Evolutionary conservation across 345 rosid genomes (phyloP).

Genomic region (Gossypium sturtianum): DNA sequence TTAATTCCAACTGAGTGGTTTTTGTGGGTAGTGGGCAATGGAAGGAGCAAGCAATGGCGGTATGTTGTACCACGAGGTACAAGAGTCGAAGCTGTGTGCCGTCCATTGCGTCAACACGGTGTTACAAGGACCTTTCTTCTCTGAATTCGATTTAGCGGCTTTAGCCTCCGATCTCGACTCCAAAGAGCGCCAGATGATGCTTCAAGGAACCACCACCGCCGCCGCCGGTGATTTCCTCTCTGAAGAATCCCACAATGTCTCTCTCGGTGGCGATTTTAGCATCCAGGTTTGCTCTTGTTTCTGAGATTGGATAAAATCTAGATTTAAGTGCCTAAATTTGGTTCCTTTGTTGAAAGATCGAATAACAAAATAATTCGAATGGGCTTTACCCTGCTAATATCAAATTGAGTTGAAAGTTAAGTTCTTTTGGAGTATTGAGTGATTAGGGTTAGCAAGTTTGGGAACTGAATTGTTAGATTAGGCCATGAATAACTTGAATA

Average conservation of each 20-base stretch:
- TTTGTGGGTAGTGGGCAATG: constrained; percentile 22
- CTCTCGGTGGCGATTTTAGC: constrained; percentile 90
- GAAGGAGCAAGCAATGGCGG: constrained; percentile 87
- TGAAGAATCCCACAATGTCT: constrained; percentile 90
- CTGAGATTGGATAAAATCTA: not conserved
- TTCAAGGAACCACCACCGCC: constrained; percentile 28
- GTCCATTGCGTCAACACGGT: constrained; percentile 98
- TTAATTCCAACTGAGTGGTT: not conserved
- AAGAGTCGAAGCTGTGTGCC: constrained; percentile 94
- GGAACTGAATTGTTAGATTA: not conserved
- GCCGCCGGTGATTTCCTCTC: constrained; percentile 65
- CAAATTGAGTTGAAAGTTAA: not conserved
- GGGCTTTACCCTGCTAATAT: not conserved
- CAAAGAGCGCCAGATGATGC: constrained; percentile 78
- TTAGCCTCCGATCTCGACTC: constrained; percentile 87
- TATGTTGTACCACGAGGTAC: constrained; percentile 97
- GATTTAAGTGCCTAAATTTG: not conserved
- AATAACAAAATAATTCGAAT: not conserved
- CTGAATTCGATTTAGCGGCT: constrained; percentile 91
- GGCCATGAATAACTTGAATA: not conserved
- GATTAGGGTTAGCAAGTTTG: not conserved
- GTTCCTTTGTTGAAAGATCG: not conserved
- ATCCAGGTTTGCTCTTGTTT: constrained; percentile 47
- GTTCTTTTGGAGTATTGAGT: not conserved
- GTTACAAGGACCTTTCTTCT: constrained; percentile 93